These are phyloP conservation scores for Aphanoascus verrucosus DNA, from an alignment of 2,329 filamentous ascomycete species.

Conservation along the genomic window DNA sequence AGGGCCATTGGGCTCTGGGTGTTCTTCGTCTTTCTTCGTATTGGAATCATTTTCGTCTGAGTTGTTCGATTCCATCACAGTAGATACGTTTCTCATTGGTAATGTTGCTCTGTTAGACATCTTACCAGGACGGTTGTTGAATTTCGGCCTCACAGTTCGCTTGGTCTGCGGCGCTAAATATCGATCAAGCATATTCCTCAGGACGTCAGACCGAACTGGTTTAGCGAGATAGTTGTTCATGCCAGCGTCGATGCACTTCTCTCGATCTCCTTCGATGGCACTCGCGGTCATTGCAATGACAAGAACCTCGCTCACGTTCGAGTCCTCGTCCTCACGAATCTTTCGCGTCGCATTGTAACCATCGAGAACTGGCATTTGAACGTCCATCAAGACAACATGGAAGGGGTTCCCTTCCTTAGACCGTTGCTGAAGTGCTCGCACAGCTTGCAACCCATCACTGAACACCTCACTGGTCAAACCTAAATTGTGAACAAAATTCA, in stretches of 20 bases:
- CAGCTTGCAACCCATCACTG: conserved; percentile 77
- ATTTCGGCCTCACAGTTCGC: conserved; percentile 16
- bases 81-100: not conserved
- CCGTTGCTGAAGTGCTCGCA: conserved; percentile 68
- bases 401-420: conserved; percentile 65
- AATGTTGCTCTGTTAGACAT: not conserved
- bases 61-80: not conserved
- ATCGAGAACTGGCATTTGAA: conserved; percentile 89
- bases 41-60: not conserved
- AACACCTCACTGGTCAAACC: conserved; percentile 83
- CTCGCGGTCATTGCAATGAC: conserved; percentile 96
- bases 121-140: not conserved
- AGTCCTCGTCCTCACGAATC: conserved; percentile 64
- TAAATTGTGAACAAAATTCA: conserved; percentile 76
- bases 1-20: not conserved
- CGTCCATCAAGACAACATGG: conserved; percentile 88
- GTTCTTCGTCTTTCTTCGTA: not conserved
- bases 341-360: conserved; percentile 84
- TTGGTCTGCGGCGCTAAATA: conserved; percentile 46
- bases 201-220: conserved; percentile 76
- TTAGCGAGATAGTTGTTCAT: conserved; percentile 98
- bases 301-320: conserved; percentile 68
- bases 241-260: conserved; percentile 88
- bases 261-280: conserved; percentile 85
- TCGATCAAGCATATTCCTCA: conserved; percentile 70